These are phyloP conservation scores for Pyracantha coccinea DNA, from an alignment of 331 rosid species.

Conservation along the genomic window DNA sequence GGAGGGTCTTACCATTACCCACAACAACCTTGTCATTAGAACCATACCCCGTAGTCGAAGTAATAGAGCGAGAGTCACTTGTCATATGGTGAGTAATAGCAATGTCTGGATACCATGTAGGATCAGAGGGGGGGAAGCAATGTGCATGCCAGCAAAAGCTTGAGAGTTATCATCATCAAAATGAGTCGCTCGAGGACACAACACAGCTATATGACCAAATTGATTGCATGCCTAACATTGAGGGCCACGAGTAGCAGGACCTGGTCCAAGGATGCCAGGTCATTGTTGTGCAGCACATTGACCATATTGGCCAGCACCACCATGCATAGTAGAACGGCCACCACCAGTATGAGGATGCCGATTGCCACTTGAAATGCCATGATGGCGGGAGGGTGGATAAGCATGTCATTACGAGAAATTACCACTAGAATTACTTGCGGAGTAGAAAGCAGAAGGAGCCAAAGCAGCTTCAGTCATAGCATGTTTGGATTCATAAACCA, in stretches of 20 bases:
- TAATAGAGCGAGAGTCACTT: fast-evolving
- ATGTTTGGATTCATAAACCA: too few species aligned
- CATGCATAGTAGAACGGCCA: too few species aligned
- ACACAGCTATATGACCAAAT: not conserved
- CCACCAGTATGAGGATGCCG: too few species aligned
- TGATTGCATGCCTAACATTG: not conserved
- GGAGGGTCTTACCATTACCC: not conserved
- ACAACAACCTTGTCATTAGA: not conserved
- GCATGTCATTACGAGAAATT: too few species aligned
- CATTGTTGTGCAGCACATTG: not conserved
- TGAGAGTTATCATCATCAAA: not conserved
- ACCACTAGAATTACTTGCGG: too few species aligned
- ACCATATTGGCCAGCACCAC: not conserved
- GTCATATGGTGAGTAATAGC: not conserved
- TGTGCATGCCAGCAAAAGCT: not conserved
- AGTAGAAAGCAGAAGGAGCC: too few species aligned
- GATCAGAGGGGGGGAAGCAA: not conserved
- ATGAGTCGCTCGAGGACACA: not conserved
- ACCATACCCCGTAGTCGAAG: not conserved
- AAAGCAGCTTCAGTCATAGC: too few species aligned
- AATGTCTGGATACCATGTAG: not conserved
- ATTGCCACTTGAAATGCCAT: too few species aligned
- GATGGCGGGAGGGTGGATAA: too few species aligned
- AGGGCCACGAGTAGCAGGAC: too few species aligned
- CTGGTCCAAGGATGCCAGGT: too few species aligned